These are phyloP conservation scores for Hymenoscyphus infarciens DNA, from an alignment of 2,329 filamentous ascomycete species.

Conservation along the genomic window DNA sequence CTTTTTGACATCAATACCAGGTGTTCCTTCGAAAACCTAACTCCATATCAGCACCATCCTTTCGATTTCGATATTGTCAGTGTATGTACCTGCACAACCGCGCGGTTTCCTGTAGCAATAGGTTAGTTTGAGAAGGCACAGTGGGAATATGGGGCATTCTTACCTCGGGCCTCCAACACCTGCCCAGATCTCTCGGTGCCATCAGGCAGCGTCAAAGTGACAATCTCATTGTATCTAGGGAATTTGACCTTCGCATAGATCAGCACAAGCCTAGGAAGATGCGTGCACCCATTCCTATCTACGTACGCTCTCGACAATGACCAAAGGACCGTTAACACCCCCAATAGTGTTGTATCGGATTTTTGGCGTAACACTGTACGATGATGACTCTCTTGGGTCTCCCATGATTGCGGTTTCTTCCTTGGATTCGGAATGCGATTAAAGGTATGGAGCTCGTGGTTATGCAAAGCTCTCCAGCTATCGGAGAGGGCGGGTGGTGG, in stretches of 20 bases:
- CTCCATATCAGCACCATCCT: constrained; percentile 28
- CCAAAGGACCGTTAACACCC: constrained; percentile 95
- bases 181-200: constrained; percentile 90
- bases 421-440: constrained; percentile 3
- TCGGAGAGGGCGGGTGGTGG: constrained; percentile 5
- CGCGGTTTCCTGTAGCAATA: constrained; percentile 68
- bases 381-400: constrained; percentile 38
- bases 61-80: background rate
- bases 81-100: constrained; percentile 79
- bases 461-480: constrained; percentile 14
- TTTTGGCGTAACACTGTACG: constrained; percentile 56
- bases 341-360: constrained; percentile 98
- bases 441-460: constrained; percentile 12
- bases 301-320: constrained; percentile 92
- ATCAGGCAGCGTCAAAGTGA: constrained; percentile 92
- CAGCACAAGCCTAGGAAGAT: constrained; percentile 16
- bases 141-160: constrained; percentile 11
- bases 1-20: constrained; percentile 98
- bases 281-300: background rate
- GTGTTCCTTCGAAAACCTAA: constrained; percentile 94
- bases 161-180: constrained; percentile 96
- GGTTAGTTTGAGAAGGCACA: constrained; percentile 20
- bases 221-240: constrained; percentile 96
- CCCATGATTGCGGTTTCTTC: constrained; percentile 30
- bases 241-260: constrained; percentile 78